Base-by-base conservation (phyloP, 2,329 filamentous ascomycete species). In the Paraphaeosphaeria sporulosa region DNA sequence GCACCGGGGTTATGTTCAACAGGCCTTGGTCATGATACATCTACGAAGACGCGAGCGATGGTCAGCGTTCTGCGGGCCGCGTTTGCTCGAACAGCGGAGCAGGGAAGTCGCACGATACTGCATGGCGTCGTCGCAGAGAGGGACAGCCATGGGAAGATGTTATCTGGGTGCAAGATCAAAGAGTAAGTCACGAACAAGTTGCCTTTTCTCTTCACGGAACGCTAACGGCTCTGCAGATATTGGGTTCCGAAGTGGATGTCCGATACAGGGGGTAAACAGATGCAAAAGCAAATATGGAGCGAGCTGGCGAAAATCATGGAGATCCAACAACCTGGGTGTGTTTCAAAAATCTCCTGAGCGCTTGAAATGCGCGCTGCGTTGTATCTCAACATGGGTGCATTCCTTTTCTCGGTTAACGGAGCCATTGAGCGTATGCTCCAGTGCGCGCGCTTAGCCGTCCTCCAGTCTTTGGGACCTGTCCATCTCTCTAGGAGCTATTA, bases 51-150 rank as follows among this genome's bases (percentile, higher is more conserved):
- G 19, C 43, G 64, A 9, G 62, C 64, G 8, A 36, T 32, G 8
- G 56, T 66, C 12, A 38, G 27, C 19, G n/a, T 68, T 1, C 23
- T 69, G 10, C 58, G 62, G 25, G 12, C 59, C 13, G 4, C 70
- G 2, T 61, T 73, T 21, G 77, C 73, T 4, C 63, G 79, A 2
- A 75, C 73, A 4, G 76, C 76, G 0, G 79, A 81, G 60, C 73
- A 77, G 8, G 80, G 80, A 0, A 71, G 69, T 27, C 65, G 79
- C 23, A 81, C 76, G 0, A 66, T 81, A 19, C 72, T 81, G 2
- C 66, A 77, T 63, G 78, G 72, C 0, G 76, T 71, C 8, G 55
- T 70, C 23, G 61, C 58, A 19, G 76, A 73, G 0, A 55, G 58
- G 7, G 70, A 74, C 46, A 77, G 64, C 4, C 78, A 80, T 64